Conservation (phyloP, 176 grass and related monocot genomes). For the Oryza brachyantha region DNA sequence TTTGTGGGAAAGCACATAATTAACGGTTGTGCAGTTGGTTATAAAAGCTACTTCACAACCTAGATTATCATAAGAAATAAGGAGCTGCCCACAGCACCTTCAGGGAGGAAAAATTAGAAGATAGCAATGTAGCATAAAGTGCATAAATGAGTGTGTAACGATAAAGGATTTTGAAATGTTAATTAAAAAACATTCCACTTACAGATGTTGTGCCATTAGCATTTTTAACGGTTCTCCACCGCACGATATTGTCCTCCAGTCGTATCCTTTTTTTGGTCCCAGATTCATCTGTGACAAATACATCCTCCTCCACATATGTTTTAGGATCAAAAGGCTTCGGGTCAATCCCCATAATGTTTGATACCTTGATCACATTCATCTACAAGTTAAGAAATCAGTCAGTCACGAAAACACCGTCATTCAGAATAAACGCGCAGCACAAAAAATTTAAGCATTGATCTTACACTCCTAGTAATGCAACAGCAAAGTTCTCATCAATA, state of each 20-base stretch:
- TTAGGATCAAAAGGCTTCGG: constrained; percentile 88
- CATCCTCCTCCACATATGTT: constrained; percentile 92
- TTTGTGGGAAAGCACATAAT: background rate
- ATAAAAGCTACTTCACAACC: background rate
- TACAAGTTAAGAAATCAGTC: constrained; percentile 48
- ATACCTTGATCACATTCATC: constrained; percentile 98
- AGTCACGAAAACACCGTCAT: background rate
- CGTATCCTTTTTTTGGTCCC: constrained; percentile 87
- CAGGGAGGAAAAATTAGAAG: constrained; percentile 8
- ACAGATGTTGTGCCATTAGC: constrained; percentile 76
- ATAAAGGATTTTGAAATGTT: constrained; percentile 12
- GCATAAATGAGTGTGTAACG: constrained; percentile 13
- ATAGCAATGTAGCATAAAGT: constrained; percentile 13
- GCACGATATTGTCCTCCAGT: constrained; percentile 90
- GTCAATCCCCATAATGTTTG: constrained; percentile 97
- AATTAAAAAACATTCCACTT: constrained; percentile 41
- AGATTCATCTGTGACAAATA: constrained; percentile 82
- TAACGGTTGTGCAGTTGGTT: background rate
- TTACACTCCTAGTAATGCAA: constrained; percentile 6
- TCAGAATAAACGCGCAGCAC: background rate
- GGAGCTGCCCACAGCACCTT: background rate
- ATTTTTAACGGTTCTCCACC: constrained; percentile 82
- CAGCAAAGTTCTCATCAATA: background rate
- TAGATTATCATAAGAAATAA: constrained; percentile 12
- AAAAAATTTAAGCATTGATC: background rate